Conservation (phyloP, 306 rosid genomes). For the Spatholobus suberectus region DNA sequence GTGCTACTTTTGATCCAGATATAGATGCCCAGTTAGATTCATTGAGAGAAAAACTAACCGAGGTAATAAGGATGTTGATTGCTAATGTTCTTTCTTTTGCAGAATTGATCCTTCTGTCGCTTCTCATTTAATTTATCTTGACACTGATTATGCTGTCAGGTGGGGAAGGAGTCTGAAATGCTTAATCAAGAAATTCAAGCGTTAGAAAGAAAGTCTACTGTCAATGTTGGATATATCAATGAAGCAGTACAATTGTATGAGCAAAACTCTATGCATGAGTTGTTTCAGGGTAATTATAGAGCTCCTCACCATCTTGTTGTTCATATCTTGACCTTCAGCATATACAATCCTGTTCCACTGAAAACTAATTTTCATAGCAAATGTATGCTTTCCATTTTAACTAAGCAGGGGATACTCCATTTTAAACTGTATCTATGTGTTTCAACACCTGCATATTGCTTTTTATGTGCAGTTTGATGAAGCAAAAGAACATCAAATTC, state of each 20-base stretch:
- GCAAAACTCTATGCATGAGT: conserved; percentile 49
- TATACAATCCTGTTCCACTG: background rate
- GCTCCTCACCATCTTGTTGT: conserved; percentile 11
- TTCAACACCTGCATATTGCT: background rate
- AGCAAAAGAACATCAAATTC: conserved; percentile 4
- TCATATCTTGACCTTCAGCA: conserved; percentile 27
- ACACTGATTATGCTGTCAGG: conserved; percentile 53
- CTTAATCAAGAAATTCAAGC: conserved; percentile 69
- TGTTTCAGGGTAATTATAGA: conserved; percentile 72
- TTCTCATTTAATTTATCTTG: conserved; percentile 11
- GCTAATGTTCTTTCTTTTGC: conserved; percentile 1
- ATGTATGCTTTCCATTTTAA: conserved; percentile 30
- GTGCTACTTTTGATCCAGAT: conserved; percentile 51
- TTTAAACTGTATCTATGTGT: conserved; percentile 1
- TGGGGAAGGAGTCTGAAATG: conserved; percentile 65
- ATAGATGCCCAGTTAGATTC: conserved; percentile 68
- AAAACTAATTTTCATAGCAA: conserved; percentile 7
- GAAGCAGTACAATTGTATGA: conserved; percentile 50
- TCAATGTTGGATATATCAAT: conserved; percentile 55
- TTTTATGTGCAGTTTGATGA: conserved; percentile 12
- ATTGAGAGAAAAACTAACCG: conserved; percentile 63
- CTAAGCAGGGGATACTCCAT: background rate
- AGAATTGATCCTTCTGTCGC: background rate
- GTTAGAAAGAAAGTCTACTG: conserved; percentile 60
- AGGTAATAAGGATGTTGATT: conserved; percentile 49